Evolutionary conservation across 2,329 filamentous ascomycete species (phyloP).

Genomic region (Acarospora socialis): DNA sequence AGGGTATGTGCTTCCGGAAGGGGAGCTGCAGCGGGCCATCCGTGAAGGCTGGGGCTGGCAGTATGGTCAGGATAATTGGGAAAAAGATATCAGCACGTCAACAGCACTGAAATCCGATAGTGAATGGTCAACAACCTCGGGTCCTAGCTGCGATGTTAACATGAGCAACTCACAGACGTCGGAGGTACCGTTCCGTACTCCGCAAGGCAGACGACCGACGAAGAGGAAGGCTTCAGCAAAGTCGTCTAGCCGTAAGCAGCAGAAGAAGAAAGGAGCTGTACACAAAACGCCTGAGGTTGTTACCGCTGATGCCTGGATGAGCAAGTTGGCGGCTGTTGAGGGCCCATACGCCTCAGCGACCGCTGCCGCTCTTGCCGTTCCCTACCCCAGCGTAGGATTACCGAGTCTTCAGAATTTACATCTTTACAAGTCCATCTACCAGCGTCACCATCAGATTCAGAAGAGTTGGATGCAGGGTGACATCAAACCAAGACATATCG

Average conservation of each 20-base stretch:
- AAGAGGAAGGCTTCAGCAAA: constrained; percentile 36
- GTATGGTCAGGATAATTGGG: constrained; percentile 61
- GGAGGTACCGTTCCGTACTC: constrained; percentile 9
- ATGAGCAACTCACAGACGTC: constrained; percentile 8
- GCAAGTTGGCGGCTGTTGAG: constrained; percentile 44
- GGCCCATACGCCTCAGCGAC: constrained; percentile 78
- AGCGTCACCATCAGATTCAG: constrained; percentile 79
- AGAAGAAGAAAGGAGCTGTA: constrained; percentile 45
- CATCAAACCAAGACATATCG: constrained; percentile 76
- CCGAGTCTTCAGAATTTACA: constrained; percentile 69
- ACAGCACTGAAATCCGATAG: constrained; percentile 25
- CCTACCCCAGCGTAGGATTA: constrained; percentile 62
- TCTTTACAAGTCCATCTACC: constrained; percentile 91
- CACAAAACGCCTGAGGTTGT: constrained; percentile 32
- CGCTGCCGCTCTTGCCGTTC: constrained; percentile 68
- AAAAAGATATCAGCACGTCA: constrained; percentile 60
- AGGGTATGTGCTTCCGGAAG: constrained; percentile 62
- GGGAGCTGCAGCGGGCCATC: constrained; percentile 76
- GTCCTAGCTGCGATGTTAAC: constrained; percentile 11
- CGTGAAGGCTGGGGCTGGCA: constrained; percentile 96
- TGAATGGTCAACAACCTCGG: constrained; percentile 19
- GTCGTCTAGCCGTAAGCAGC: constrained; percentile 36
- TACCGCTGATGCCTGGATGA: constrained; percentile 30
- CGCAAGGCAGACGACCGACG: constrained; percentile 20
- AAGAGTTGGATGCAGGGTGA: constrained; percentile 80